Evolutionary conservation across 1,139 yeast species (phyloP).

Genomic region (Debaryomyces robertsiae): DNA sequence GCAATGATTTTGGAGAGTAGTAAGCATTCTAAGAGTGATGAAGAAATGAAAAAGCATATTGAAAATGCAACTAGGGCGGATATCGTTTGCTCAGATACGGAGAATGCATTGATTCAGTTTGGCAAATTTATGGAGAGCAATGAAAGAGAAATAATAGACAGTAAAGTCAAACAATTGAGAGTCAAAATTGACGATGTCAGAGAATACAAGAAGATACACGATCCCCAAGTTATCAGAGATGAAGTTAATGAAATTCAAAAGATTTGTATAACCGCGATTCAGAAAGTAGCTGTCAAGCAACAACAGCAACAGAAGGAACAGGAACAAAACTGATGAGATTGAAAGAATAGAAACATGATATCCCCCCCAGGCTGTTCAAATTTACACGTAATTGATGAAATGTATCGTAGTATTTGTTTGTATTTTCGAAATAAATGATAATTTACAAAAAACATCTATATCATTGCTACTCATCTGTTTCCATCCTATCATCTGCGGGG

Average conservation of each 20-base stretch:
- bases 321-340: conserved; percentile 4
- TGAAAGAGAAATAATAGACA: conserved; percentile 33
- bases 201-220: conserved; percentile 32
- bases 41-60: conserved; percentile 39
- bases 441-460: conserved; percentile 10
- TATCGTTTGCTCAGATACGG: conserved; percentile 58
- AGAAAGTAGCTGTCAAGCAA: conserved; percentile 53
- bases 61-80: conserved; percentile 58
- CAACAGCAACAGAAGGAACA: conserved; percentile 19
- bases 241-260: conserved; percentile 55
- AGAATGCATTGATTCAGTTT: conserved; percentile 49
- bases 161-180: conserved; percentile 39
- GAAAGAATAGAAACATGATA: no score
- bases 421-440: background rate
- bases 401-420: no score
- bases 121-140: conserved; percentile 41
- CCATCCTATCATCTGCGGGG: conserved; percentile 50
- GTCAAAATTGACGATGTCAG: conserved; percentile 51
- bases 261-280: conserved; percentile 52
- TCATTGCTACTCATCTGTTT: conserved; percentile 46
- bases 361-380: no score
- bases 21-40: conserved; percentile 44
- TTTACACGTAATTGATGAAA: background rate
- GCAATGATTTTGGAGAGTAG: conserved; percentile 56
- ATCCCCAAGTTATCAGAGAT: conserved; percentile 40